Evolutionary conservation across 2,329 filamentous ascomycete species (phyloP).

Genomic region (Xylaria hypoxylon): DNA sequence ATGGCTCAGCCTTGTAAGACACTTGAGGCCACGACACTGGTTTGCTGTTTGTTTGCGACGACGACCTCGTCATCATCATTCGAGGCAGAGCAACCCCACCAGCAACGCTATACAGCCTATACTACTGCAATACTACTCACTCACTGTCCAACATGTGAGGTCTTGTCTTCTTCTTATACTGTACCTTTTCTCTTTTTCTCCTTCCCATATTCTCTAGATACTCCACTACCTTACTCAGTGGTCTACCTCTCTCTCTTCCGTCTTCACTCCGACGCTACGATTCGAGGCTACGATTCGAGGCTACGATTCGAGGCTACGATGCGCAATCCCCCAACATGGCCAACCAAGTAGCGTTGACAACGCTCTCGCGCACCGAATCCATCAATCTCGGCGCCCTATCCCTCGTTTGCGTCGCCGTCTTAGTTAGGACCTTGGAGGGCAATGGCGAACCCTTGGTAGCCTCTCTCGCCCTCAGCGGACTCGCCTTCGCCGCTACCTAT

Average conservation of each 20-base stretch:
- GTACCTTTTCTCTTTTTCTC: conserved; percentile 1
- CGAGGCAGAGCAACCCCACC: conserved; percentile 22
- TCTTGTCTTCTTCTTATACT: neutral
- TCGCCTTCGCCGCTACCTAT: conserved; percentile 85
- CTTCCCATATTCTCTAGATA: neutral
- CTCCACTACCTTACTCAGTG: neutral
- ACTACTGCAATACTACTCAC: conserved; percentile 7
- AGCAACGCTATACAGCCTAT: conserved; percentile 11
- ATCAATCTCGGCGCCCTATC: conserved; percentile 71
- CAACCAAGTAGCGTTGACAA: conserved; percentile 46
- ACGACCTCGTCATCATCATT: conserved; percentile 7
- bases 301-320: conserved; percentile 20
- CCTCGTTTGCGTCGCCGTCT: conserved; percentile 76
- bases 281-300: too few relatives aligned
- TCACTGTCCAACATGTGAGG: conserved; percentile 34
- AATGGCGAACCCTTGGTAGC: conserved; percentile 91
- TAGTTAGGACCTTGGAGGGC: conserved; percentile 80
- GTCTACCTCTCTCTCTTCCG: neutral
- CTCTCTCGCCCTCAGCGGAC: conserved; percentile 84
- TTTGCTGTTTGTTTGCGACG: conserved; percentile 27
- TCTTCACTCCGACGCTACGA: conserved; percentile 1
- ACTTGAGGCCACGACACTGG: conserved; percentile 39
- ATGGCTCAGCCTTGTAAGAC: conserved; percentile 31
- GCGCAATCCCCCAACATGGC: conserved; percentile 43
- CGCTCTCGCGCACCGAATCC: conserved; percentile 66